phyloP scores from a whole-genome alignment of 2,329 filamentous ascomycete genomes.

The Curvularia lunata region DNA sequence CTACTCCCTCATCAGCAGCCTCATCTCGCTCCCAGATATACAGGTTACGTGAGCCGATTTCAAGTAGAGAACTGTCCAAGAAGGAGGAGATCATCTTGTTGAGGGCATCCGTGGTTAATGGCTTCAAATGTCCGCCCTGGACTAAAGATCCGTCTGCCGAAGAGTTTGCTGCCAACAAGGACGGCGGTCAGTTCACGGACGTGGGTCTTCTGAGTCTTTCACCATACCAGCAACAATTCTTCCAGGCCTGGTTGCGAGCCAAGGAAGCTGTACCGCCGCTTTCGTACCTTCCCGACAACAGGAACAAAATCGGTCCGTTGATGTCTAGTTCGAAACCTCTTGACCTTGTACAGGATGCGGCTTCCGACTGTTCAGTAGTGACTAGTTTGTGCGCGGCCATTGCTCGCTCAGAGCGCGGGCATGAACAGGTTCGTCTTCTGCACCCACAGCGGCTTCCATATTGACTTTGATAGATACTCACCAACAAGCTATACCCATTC shows the following conservation, averaged over 20 bases:
- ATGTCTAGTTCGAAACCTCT: slow-evolving; percentile 67
- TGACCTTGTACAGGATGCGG: slow-evolving; percentile 93
- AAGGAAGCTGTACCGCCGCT: slow-evolving; percentile 66
- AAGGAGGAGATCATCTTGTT: slow-evolving; percentile 78
- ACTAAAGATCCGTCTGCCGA: slow-evolving; percentile 63
- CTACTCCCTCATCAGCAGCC: slow-evolving; percentile 10
- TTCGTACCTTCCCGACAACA: slow-evolving; percentile 43
- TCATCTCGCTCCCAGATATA: slow-evolving; percentile 36
- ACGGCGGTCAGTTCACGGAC: slow-evolving; percentile 70
- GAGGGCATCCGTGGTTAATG: slow-evolving; percentile 80
- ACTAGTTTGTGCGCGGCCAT: slow-evolving; percentile 88
- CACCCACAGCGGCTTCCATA: neutral
- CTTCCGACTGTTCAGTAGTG: slow-evolving; percentile 96
- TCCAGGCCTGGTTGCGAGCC: slow-evolving; percentile 83
- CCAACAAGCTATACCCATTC: slow-evolving; percentile 77
- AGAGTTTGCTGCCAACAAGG: slow-evolving; percentile 65
- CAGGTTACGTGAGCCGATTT: slow-evolving; percentile 56
- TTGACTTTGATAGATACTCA: slow-evolving; percentile 64
- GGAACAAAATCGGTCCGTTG: slow-evolving; percentile 50
- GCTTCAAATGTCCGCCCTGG: slow-evolving; percentile 86
- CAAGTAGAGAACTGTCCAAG: slow-evolving; percentile 67
- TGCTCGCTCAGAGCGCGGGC: slow-evolving; percentile 71
- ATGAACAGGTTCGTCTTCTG: slow-evolving; percentile 64
- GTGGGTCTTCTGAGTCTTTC: slow-evolving; percentile 74
- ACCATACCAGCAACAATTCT: slow-evolving; percentile 72